phyloP scores from a whole-genome alignment of 192 early-diverging fungal species.

The Lunasporangiospora selenospora region DNA sequence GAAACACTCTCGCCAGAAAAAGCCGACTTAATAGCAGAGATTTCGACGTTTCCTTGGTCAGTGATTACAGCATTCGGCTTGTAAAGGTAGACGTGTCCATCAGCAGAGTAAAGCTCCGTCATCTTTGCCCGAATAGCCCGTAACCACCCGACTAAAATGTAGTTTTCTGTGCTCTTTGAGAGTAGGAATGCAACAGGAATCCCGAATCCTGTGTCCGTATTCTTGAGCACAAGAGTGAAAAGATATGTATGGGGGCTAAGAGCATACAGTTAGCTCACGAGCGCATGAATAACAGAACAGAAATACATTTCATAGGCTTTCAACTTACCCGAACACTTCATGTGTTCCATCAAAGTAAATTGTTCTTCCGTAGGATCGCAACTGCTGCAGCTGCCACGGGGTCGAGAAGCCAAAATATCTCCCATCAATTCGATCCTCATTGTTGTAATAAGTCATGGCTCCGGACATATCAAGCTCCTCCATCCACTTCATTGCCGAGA shows the following conservation, averaged over 20 bases:
- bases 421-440: not conserved
- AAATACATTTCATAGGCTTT: not conserved
- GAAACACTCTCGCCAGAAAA: not conserved
- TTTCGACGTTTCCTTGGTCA: constrained; percentile 5
- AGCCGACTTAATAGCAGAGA: constrained; percentile 4
- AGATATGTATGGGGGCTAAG: no score
- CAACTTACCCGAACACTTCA: constrained; percentile 13
- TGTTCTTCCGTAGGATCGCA: not conserved
- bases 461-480: not conserved
- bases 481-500: constrained; percentile 11
- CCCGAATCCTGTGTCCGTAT: constrained; percentile 15
- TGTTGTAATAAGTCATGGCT: constrained; percentile 11
- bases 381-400: constrained; percentile 3
- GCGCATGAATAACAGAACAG: no score
- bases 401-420: constrained; percentile 5
- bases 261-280: no score
- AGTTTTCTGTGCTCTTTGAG: not conserved
- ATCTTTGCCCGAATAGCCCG: constrained; percentile 2
- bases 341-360: constrained; percentile 22
- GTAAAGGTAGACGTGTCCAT: not conserved
- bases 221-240: constrained; percentile 15
- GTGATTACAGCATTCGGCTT: constrained; percentile 11
- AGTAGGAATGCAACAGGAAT: constrained; percentile 21
- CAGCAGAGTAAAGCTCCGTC: constrained; percentile 1
- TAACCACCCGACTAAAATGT: constrained; percentile 5